A percentile compares a stretch with the other conserved stretches of the same genome.
Conservation (phyloP, 164 flowering plant species). For the Echeveria elegans region DNA sequence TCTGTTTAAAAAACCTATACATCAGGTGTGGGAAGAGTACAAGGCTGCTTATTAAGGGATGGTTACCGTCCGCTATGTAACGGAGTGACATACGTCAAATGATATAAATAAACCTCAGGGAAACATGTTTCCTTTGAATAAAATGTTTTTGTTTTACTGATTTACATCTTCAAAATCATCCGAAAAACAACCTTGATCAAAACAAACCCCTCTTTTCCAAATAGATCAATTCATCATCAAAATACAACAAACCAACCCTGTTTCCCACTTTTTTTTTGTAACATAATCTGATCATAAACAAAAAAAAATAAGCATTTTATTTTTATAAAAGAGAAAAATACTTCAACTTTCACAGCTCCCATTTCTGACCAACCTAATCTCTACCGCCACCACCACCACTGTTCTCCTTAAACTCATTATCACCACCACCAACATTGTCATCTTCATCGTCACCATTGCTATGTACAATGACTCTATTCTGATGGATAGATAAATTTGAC, state of each 20-base stretch:
- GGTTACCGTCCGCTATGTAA: not conserved
- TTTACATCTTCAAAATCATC: not conserved
- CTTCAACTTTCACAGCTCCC: not conserved
- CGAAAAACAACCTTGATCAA: not conserved
- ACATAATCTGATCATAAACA: not conserved
- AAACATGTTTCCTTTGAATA: not conserved
- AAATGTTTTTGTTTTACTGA: not conserved
- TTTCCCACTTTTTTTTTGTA: not conserved
- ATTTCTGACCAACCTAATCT: not conserved
- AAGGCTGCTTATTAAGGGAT: constrained; percentile 12
- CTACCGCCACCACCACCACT: not conserved
- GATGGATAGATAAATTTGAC: not conserved
- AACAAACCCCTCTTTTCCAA: not conserved
- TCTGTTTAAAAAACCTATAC: constrained; percentile 15
- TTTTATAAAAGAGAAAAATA: not conserved
- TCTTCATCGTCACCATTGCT: not conserved
- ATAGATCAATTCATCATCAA: constrained; percentile 5
- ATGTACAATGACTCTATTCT: constrained; percentile 4
- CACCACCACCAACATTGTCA: not conserved
- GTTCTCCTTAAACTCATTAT: not conserved
- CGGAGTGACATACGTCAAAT: not conserved
- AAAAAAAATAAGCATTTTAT: not conserved
- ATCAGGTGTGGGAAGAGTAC: constrained; percentile 21
- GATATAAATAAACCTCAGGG: not conserved
- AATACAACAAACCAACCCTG: not conserved